phyloP scores from a whole-genome alignment of 2,329 filamentous ascomycete genomes.

The Monosporascus sp. region DNA sequence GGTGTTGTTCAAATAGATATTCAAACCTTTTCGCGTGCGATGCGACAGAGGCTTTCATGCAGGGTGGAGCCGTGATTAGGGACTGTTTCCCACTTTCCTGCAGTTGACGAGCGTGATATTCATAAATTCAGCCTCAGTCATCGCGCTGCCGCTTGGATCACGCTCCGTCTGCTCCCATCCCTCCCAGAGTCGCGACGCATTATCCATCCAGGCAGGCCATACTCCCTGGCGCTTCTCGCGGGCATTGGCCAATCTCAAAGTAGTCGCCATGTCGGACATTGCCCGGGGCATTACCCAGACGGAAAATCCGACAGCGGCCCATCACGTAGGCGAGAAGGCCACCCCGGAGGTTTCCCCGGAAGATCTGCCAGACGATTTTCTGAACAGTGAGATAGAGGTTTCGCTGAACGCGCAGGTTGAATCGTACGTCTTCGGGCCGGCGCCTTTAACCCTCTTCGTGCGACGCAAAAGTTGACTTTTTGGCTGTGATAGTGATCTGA shows the following conservation, averaged over 20 bases:
- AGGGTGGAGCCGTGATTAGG: background rate
- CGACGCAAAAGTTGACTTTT: background rate
- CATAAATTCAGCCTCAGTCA: background rate
- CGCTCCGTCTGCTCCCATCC: background rate
- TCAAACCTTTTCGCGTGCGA: background rate
- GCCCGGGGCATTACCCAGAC: background rate
- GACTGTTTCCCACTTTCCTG: background rate
- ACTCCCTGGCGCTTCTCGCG: background rate
- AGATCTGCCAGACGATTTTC: background rate
- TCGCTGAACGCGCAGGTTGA: background rate
- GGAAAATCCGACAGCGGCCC: background rate
- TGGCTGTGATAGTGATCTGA: constrained; percentile 13
- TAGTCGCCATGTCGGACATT: background rate
- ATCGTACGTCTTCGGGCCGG: constrained; percentile 24
- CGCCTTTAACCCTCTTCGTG: constrained; percentile 16
- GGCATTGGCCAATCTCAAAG: background rate
- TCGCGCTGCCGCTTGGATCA: background rate
- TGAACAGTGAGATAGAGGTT: background rate
- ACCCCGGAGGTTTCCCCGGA: background rate
- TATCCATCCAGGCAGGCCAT: background rate
- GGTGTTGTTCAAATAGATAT: no score
- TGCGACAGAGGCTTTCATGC: background rate
- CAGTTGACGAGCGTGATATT: background rate
- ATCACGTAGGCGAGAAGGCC: background rate
- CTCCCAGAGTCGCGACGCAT: background rate